These are phyloP conservation scores for Aspergillus fischeri DNA, from an alignment of 2,329 filamentous ascomycete species.

Conservation along the genomic window DNA sequence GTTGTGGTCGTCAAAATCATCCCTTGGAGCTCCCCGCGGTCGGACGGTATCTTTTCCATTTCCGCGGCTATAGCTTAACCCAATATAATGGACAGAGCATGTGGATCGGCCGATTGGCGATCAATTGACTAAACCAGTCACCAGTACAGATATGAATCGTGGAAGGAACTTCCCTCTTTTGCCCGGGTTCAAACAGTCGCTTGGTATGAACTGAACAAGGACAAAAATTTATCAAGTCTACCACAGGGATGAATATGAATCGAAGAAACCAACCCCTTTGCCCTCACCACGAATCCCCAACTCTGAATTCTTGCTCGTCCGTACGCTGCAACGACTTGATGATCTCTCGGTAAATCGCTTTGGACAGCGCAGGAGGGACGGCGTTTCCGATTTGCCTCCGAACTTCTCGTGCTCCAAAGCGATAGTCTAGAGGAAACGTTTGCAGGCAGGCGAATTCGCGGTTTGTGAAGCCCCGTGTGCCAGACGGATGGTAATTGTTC, in stretches of 20 bases:
- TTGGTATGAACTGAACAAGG: not conserved
- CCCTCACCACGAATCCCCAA: not conserved
- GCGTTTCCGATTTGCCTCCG: conserved; percentile 73
- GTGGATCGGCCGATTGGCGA: not conserved
- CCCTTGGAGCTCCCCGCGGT: not conserved
- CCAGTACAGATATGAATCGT: not conserved
- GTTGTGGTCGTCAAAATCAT: not conserved
- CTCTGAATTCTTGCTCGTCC: conserved; percentile 26
- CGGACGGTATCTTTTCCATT: not conserved
- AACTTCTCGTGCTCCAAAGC: conserved; percentile 46
- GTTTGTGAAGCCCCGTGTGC: conserved; percentile 59
- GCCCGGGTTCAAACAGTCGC: not conserved
- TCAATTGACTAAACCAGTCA: not conserved
- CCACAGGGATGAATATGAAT: not conserved
- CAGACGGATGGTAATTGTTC: conserved; percentile 62
- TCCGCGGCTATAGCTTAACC: not conserved
- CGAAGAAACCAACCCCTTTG: not conserved
- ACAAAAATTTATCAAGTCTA: not conserved
- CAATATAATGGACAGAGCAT: not conserved
- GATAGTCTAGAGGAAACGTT: conserved; percentile 61
- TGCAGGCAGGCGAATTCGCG: conserved; percentile 67
- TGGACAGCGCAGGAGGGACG: conserved; percentile 57
- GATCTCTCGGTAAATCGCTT: conserved; percentile 37
- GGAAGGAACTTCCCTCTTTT: not conserved
- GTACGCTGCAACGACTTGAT: conserved; percentile 32